Conservation (phyloP, 805 yeast genomes). For the Candida corydali region DNA sequence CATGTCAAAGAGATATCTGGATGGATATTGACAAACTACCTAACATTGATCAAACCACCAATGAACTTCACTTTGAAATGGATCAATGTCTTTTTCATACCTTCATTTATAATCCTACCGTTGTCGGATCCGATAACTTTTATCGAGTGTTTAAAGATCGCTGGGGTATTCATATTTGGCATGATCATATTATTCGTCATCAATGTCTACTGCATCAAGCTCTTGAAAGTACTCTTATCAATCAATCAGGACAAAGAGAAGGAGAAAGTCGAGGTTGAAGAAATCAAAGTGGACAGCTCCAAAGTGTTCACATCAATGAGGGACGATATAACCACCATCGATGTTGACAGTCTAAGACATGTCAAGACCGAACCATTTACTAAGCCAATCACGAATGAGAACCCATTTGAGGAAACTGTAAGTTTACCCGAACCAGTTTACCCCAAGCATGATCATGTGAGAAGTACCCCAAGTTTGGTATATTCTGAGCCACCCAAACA, state of each 20-base stretch:
- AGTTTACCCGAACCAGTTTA: slow-evolving; percentile 14
- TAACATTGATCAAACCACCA: slow-evolving; percentile 49
- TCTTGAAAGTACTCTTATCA: slow-evolving; percentile 18
- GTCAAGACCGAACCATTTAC: slow-evolving; percentile 13
- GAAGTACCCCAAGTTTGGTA: neutral
- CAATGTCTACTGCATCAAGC: slow-evolving; percentile 35
- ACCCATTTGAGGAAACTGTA: slow-evolving; percentile 14
- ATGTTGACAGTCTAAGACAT: slow-evolving; percentile 17
- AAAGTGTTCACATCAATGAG: slow-evolving; percentile 20
- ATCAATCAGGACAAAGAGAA: slow-evolving; percentile 6
- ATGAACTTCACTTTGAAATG: slow-evolving; percentile 67
- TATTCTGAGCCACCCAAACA: slow-evolving; percentile 1
- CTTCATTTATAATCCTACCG: slow-evolving; percentile 71
- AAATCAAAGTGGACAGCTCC: slow-evolving; percentile 7
- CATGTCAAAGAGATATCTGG: slow-evolving; percentile 11
- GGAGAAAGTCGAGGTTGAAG: slow-evolving; percentile 17
- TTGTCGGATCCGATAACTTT: slow-evolving; percentile 61
- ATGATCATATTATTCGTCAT: slow-evolving; percentile 47
- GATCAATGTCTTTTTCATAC: slow-evolving; percentile 77
- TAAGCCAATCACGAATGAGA: slow-evolving; percentile 10
- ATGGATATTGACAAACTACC: slow-evolving; percentile 26
- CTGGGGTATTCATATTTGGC: slow-evolving; percentile 69
- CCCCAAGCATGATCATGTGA: slow-evolving; percentile 8
- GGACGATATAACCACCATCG: slow-evolving; percentile 39
- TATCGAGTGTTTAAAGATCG: slow-evolving; percentile 67